These are phyloP conservation scores for Cordyceps farinosa DNA, from an alignment of 2,329 filamentous ascomycete species.

Conservation along the genomic window DNA sequence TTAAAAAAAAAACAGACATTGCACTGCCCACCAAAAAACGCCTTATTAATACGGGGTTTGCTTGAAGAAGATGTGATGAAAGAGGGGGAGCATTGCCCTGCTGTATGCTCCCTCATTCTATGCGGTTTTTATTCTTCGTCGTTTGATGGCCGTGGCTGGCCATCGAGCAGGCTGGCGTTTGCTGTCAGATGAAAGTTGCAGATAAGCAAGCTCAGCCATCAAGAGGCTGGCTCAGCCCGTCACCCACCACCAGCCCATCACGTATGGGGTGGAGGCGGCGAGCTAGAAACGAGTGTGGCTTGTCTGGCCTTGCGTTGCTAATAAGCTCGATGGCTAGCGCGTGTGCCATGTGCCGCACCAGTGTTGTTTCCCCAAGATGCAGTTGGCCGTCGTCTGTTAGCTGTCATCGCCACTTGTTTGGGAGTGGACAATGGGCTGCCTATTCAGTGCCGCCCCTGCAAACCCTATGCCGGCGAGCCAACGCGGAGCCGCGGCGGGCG, in stretches of 20 bases:
- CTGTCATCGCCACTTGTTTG: no score
- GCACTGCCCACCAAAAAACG: not conserved
- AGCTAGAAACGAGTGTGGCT: conserved; percentile 1
- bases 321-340: no score
- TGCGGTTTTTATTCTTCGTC: not conserved
- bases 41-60: not conserved
- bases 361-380: no score
- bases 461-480: conserved; percentile 3
- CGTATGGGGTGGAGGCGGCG: not conserved
- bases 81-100: not conserved
- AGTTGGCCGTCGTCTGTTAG: no score
- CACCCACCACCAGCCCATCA: not conserved
- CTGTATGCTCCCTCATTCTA: not conserved
- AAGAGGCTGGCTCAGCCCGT: not conserved
- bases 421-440: not conserved
- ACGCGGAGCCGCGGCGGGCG: conserved; percentile 14
- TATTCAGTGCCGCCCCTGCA: not conserved
- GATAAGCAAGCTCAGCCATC: not conserved
- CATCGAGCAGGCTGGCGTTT: not conserved
- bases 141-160: not conserved
- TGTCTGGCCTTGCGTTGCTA: not conserved
- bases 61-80: not conserved
- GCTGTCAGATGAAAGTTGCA: not conserved
- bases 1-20: not conserved
- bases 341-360: no score